Evolutionary conservation across 768 basidiomycete species (phyloP).

Genomic region (Podaxis rugospora): DNA sequence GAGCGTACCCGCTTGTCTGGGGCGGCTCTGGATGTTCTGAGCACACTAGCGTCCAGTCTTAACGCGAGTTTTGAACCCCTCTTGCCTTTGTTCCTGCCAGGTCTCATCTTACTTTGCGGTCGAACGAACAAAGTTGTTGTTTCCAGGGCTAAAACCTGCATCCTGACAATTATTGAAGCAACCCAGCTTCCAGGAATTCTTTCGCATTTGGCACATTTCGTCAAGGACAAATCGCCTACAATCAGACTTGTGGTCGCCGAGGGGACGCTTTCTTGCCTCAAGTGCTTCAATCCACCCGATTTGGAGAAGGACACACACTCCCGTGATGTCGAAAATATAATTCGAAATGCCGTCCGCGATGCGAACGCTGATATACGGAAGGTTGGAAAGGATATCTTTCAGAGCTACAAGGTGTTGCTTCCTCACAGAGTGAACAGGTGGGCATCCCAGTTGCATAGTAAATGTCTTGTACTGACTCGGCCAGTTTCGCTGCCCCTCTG

Average conservation of each 20-base stretch:
- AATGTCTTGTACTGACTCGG: background rate
- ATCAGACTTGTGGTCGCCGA: constrained; percentile 66
- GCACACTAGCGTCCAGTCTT: constrained; percentile 46
- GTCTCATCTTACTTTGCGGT: constrained; percentile 61
- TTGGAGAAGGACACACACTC: constrained; percentile 65
- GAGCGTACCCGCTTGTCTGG: constrained; percentile 73
- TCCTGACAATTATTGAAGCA: constrained; percentile 56
- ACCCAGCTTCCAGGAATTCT: constrained; percentile 66
- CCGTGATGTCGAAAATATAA: constrained; percentile 64
- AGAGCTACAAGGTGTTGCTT: constrained; percentile 67
- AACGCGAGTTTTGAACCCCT: constrained; percentile 64
- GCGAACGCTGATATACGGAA: constrained; percentile 74
- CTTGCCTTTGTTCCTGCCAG: constrained; percentile 61
- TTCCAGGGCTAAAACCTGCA: constrained; percentile 57
- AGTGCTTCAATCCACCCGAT: constrained; percentile 76
- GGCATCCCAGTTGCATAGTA: constrained; percentile 3
- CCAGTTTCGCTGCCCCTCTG: constrained; percentile 68
- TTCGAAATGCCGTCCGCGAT: constrained; percentile 64
- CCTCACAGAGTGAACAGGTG: constrained; percentile 68
- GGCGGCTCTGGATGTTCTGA: constrained; percentile 60
- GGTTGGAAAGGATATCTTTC: constrained; percentile 65
- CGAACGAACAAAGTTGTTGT: constrained; percentile 78
- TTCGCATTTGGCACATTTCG: constrained; percentile 50
- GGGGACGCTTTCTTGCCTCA: constrained; percentile 59
- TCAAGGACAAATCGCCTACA: constrained; percentile 66